Evolutionary conservation across 2,329 filamentous ascomycete species (phyloP).

Genomic region (Cadophora luteo-olivacea): DNA sequence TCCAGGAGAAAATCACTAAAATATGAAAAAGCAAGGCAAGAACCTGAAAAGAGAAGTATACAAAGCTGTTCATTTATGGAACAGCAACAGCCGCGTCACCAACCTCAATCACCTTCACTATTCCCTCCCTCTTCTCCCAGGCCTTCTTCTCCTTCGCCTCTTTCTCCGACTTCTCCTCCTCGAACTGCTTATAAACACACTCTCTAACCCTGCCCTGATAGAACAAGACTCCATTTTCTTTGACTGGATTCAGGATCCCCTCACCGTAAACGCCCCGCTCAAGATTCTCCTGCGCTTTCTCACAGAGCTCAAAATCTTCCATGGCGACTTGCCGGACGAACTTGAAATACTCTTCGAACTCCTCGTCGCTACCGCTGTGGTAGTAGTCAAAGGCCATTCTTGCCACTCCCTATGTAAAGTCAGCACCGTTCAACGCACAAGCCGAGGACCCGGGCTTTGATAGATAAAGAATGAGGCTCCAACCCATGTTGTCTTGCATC

Average conservation of each 20-base stretch:
- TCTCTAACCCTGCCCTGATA: slow-evolving; percentile 42
- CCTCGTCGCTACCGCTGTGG: slow-evolving; percentile 55
- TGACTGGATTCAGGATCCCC: slow-evolving; percentile 60
- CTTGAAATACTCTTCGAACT: slow-evolving; percentile 61
- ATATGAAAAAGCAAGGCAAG: too few species aligned
- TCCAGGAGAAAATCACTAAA: too few species aligned
- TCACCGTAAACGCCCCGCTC: slow-evolving; percentile 59
- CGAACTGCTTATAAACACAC: slow-evolving; percentile 38
- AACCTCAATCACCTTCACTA: not conserved
- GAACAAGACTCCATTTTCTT: slow-evolving; percentile 62
- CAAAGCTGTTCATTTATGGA: not conserved
- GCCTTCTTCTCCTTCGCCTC: slow-evolving; percentile 1
- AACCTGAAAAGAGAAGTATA: too few species aligned
- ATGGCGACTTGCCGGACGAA: slow-evolving; percentile 62
- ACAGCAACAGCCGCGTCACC: not conserved
- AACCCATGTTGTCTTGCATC: not conserved
- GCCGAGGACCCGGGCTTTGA: too few species aligned
- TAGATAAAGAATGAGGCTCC: too few species aligned
- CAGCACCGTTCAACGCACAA: too few species aligned
- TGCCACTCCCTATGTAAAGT: too few species aligned
- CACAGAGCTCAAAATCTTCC: slow-evolving; percentile 63
- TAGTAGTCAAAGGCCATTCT: slow-evolving; percentile 66
- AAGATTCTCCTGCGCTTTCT: slow-evolving; percentile 61
- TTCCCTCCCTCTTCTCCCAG: not conserved
- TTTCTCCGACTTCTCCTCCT: slow-evolving; percentile 27